These are phyloP conservation scores for Pseudocercospora eumusae DNA, from an alignment of 2,329 filamentous ascomycete genomes.

Conservation along the genomic window DNA sequence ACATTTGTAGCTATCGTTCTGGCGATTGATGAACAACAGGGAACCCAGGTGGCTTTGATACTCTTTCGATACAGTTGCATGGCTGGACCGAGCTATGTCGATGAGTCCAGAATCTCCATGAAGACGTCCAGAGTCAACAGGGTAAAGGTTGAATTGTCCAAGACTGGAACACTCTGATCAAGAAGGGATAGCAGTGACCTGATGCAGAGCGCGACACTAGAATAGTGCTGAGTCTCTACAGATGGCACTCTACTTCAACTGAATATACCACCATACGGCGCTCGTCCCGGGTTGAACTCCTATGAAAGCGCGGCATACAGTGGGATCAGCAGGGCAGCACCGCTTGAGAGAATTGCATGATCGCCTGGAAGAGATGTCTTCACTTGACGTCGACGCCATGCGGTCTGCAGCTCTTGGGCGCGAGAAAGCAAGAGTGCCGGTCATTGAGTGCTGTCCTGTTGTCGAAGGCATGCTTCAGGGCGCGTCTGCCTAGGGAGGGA, in stretches of 20 bases:
- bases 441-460: background rate
- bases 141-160: slow-evolving; percentile 1
- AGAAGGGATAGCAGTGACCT: background rate
- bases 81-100: background rate
- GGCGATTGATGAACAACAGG: background rate
- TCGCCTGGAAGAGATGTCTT: slow-evolving; percentile 3
- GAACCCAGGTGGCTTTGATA: background rate
- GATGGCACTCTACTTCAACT: background rate
- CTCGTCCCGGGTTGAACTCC: background rate
- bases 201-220: slow-evolving; percentile 4
- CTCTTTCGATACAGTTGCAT: background rate
- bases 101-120: slow-evolving; percentile 5
- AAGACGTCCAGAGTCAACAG: slow-evolving; percentile 5
- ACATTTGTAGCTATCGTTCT: background rate
- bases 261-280: background rate
- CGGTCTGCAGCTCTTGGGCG: background rate
- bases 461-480: background rate
- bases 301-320: background rate
- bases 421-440: background rate
- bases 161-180: background rate
- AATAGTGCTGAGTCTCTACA: background rate
- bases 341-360: background rate
- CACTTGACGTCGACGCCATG: background rate
- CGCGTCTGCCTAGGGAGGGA: slow-evolving; percentile 1
- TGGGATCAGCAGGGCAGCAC: background rate